Evolutionary conservation across 2,329 filamentous ascomycete species (phyloP), one percentile per base, ranked within the genome.

Genomic region (Hyphodiscus sp.): DNA sequence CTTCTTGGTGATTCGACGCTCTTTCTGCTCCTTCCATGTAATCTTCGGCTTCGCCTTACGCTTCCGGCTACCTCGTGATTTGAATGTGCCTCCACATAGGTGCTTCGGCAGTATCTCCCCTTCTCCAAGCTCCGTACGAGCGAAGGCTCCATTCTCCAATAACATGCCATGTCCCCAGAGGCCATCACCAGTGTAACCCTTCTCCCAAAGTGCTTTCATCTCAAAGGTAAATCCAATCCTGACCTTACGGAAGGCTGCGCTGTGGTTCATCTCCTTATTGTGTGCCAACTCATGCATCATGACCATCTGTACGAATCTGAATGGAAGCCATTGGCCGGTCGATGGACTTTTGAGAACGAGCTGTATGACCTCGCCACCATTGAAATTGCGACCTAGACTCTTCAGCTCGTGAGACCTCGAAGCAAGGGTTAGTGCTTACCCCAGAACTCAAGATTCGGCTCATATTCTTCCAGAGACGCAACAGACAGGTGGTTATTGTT

Each of bases 211-310:
- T 1, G 61, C 75, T 58, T 83, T 80, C 80, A 95, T 83, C 52
- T 89, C 79, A 9, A 76, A 76, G 1, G 87, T 85, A 65, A 87
- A 94, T 43, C 75, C 71, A 68, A 94, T 87, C 46, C 89, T 76
- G 18, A 91, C 85, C 10, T 80, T 79, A 89, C 90, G 95, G 65
- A 95, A 95, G 2, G 81, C 82, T 52, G 81, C 78, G 1, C 83
- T 86, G 67, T 95, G 90, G 68, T 95, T 95, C 91, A 95, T 95
- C 67, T 95, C 86, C 69, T 89, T 87, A 76, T 87, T 91, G 69
- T 95, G 89, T 2, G 89, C 89, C 29, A 95, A 74, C 65, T 76
- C 76, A 68, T 95, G 90, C 82, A 95, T 91, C 90, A 95, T 95
- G 60, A 95, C 89, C 87, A 94, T 92, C 70, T 94, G 88, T 16